These are phyloP conservation scores for Neostapfia colusana DNA, from an alignment of 176 grass and related monocot species.

Conservation along the genomic window DNA sequence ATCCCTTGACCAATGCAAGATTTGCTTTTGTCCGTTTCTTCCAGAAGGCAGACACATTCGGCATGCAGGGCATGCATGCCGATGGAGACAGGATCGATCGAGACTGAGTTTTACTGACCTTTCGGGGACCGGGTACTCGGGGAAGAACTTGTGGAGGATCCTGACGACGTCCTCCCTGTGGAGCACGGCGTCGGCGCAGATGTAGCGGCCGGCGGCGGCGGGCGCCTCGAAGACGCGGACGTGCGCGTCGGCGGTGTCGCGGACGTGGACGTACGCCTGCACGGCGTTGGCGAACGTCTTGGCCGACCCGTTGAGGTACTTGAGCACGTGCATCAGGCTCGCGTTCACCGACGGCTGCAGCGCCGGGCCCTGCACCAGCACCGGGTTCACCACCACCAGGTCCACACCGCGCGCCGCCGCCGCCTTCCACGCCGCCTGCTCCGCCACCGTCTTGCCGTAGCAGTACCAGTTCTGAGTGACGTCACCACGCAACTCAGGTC, in stretches of 20 bases:
- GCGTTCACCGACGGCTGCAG: slow-evolving; percentile 77
- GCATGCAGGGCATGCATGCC: background rate
- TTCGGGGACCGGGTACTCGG: slow-evolving; percentile 56
- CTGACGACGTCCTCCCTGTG: slow-evolving; percentile 71
- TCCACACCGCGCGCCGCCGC: slow-evolving; percentile 55
- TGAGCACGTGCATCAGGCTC: slow-evolving; percentile 71
- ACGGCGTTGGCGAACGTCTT: slow-evolving; percentile 72
- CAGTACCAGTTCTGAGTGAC: slow-evolving; percentile 77
- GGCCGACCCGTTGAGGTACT: slow-evolving; percentile 68
- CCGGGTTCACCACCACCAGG: slow-evolving; percentile 64
- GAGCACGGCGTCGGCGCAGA: slow-evolving; percentile 66
- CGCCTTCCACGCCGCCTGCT: slow-evolving; percentile 62
- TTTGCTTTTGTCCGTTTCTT: background rate
- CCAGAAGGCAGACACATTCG: background rate
- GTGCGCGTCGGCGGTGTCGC: slow-evolving; percentile 70
- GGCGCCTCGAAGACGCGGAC: slow-evolving; percentile 64
- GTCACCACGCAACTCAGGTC: no score
- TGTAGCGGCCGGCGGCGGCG: slow-evolving; percentile 51
- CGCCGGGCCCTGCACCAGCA: slow-evolving; percentile 70
- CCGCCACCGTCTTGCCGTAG: slow-evolving; percentile 76
- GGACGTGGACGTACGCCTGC: slow-evolving; percentile 86
- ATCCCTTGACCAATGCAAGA: background rate
- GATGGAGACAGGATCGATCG: background rate
- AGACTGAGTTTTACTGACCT: slow-evolving; percentile 39
- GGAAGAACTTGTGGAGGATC: slow-evolving; percentile 63